Percentiles rank a stretch among this genome's conserved stretches.
Evolutionary conservation across 2,329 filamentous ascomycete species (phyloP).

Genomic region (Epichloe coenophiala): DNA sequence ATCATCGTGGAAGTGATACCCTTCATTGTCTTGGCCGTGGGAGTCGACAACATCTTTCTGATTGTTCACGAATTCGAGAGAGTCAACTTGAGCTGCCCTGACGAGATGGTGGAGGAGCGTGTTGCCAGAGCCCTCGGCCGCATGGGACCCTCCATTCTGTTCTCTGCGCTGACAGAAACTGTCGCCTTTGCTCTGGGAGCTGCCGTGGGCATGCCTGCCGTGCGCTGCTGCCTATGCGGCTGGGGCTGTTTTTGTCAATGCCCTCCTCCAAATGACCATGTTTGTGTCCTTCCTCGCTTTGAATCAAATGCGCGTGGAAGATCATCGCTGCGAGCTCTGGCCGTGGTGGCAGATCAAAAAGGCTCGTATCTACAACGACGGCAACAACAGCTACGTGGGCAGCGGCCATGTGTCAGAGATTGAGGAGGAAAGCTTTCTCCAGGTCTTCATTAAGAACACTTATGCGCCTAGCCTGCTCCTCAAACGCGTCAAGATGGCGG

Average conservation of each 20-base stretch:
- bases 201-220: conserved; percentile 94
- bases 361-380: conserved; percentile 52
- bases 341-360: conserved; percentile 75
- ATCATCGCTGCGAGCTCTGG: conserved; percentile 78
- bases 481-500: conserved; percentile 62
- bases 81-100: conserved; percentile 82
- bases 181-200: conserved; percentile 85
- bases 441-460: conserved; percentile 76
- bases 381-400: conserved; percentile 38
- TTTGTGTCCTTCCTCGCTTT: conserved; percentile 84
- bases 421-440: conserved; percentile 71
- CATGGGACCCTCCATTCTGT: conserved; percentile 91
- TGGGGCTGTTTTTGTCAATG: conserved; percentile 93
- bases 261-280: conserved; percentile 91
- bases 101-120: conserved; percentile 74
- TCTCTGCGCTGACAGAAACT: conserved; percentile 91
- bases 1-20: conserved; percentile 99
- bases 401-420: conserved; percentile 52
- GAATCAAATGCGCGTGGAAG: conserved; percentile 84
- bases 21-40: conserved; percentile 89
- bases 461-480: conserved; percentile 76
- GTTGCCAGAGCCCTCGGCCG: conserved; percentile 81
- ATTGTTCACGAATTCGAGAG: conserved; percentile 97
- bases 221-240: conserved; percentile 86
- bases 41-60: conserved; percentile 97